Conservation (phyloP, 129 eudicot species). For the Oenanthe sinensis region DNA sequence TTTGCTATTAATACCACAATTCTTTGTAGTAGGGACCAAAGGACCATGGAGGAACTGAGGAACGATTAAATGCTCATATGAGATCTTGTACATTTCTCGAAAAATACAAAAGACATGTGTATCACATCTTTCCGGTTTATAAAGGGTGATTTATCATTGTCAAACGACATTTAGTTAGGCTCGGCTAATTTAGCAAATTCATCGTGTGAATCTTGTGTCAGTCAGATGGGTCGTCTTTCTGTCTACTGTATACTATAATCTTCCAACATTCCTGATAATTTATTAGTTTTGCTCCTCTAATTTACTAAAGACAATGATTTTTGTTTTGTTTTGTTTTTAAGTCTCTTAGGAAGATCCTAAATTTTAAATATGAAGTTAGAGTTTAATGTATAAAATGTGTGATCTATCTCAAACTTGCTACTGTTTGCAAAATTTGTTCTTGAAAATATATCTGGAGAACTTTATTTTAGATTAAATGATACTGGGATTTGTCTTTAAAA, state of each 20-base stretch:
- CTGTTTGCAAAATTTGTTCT: not conserved
- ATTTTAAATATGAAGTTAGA: not conserved
- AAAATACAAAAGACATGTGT: not conserved
- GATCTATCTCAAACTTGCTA: not conserved
- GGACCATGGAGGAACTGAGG: not conserved
- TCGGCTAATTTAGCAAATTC: not conserved
- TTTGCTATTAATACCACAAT: not conserved
- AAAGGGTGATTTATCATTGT: not conserved
- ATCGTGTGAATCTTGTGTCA: not conserved
- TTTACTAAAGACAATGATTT: not conserved
- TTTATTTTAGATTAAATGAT: not conserved
- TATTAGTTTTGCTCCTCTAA: not conserved
- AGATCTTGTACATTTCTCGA: not conserved
- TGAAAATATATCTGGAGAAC: not conserved
- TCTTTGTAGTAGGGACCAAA: not conserved
- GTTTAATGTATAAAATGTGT: not conserved
- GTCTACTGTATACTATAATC: not conserved
- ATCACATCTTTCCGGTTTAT: not conserved
- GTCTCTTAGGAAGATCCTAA: not conserved
- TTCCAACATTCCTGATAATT: not conserved
- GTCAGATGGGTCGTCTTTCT: not conserved
- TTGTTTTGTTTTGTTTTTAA: not conserved
- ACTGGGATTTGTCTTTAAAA: not conserved
- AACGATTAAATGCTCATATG: not conserved
- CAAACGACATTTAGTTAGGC: not conserved